A percentile compares a stretch with the other conserved stretches of the same genome.
These are phyloP conservation scores for Collybia sp. DNA, from an alignment of 768 basidiomycete species.

Conservation along the genomic window DNA sequence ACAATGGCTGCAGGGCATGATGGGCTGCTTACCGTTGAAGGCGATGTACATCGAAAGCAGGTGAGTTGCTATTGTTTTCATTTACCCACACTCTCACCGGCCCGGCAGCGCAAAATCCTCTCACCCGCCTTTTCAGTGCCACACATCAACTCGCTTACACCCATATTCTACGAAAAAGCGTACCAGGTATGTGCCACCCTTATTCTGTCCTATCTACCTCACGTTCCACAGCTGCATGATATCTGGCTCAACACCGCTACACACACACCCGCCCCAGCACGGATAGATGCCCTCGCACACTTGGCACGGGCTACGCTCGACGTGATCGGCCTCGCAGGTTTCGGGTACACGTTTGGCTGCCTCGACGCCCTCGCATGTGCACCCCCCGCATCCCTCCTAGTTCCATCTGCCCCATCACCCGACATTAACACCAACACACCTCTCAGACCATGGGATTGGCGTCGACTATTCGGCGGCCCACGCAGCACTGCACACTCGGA, in stretches of 20 bases:
- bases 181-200: constrained; percentile 31
- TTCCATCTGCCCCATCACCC: constrained; percentile 24
- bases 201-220: background rate
- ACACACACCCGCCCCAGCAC: constrained; percentile 10
- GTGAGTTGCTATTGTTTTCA: constrained; percentile 27
- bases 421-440: constrained; percentile 61
- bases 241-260: constrained; percentile 29
- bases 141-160: constrained; percentile 44
- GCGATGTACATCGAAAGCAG: constrained; percentile 49
- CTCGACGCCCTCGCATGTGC: constrained; percentile 3
- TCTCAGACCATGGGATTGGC: constrained; percentile 18
- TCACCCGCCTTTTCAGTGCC: constrained; percentile 46
- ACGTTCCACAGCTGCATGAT: constrained; percentile 38
- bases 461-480: too few relatives aligned
- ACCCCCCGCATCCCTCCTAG: background rate
- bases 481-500: too few relatives aligned
- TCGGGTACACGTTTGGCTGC: too few relatives aligned
- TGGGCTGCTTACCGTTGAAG: constrained; percentile 48
- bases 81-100: background rate
- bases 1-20: constrained; percentile 47
- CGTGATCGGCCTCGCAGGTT: constrained; percentile 62
- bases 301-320: constrained; percentile 59
- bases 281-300: constrained; percentile 51
- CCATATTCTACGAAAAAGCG: constrained; percentile 59
- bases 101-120: background rate